A percentile compares a stretch with the other conserved stretches of the same genome.
phyloP scores from a whole-genome alignment of 1,139 yeast genomes.

The Wickerhamomyces sp. region DNA sequence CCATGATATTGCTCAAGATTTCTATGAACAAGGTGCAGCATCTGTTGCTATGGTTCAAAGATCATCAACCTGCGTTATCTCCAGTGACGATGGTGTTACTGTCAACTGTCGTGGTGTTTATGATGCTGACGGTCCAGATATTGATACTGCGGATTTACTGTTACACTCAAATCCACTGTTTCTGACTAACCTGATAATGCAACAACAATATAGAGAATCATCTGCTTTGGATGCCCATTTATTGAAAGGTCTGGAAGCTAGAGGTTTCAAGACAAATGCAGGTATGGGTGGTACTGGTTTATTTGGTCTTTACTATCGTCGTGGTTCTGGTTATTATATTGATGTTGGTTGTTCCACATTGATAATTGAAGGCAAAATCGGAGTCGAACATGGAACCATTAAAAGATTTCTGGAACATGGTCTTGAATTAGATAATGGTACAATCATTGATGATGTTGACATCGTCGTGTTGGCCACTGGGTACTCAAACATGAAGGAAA shows the following conservation, averaged over 20 bases:
- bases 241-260: conserved; percentile 28
- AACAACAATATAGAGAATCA: conserved; percentile 30
- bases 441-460: conserved; percentile 30
- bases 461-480: conserved; percentile 42
- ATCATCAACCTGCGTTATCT: conserved; percentile 38
- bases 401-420: conserved; percentile 32
- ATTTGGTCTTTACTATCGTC: conserved; percentile 34
- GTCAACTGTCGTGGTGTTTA: conserved; percentile 29
- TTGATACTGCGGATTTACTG: conserved; percentile 34
- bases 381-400: conserved; percentile 33
- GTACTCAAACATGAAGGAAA: conserved; percentile 37
- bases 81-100: conserved; percentile 31
- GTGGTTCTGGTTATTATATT: conserved; percentile 43
- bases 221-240: conserved; percentile 29
- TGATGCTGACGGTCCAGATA: conserved; percentile 33
- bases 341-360: conserved; percentile 39
- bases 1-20: conserved; percentile 42
- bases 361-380: conserved; percentile 34
- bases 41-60: conserved; percentile 40
- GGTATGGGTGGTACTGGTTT: conserved; percentile 42
- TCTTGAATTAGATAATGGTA: conserved; percentile 36
- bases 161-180: conserved; percentile 31
- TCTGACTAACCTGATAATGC: conserved; percentile 29
- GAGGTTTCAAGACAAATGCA: conserved; percentile 36
- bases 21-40: conserved; percentile 37